phyloP scores from a whole-genome alignment of 257 asterid species.

The Nicotiana sylvestris region DNA sequence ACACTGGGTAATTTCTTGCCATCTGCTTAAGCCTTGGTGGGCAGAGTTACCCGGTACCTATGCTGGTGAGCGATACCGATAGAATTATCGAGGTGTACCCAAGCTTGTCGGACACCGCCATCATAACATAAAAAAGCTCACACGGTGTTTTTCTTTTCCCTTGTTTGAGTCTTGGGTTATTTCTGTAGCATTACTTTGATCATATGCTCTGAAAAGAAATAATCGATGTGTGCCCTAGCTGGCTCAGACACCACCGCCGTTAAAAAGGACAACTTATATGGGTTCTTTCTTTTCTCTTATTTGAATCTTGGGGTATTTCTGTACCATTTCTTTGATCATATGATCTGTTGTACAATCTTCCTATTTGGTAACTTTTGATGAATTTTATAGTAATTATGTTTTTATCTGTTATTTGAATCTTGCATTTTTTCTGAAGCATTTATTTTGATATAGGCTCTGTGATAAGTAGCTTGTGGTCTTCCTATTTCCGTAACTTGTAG shows the following conservation, averaged over 20 bases:
- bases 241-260: too few species aligned
- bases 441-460: neutral
- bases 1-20: too few species aligned
- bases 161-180: neutral
- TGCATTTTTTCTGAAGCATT: neutral
- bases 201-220: neutral
- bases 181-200: neutral
- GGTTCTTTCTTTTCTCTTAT: neutral
- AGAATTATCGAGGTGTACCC: too few species aligned
- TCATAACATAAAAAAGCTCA: neutral
- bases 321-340: neutral
- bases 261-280: neutral
- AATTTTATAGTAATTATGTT: neutral
- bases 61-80: too few species aligned
- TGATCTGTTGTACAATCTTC: neutral
- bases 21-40: too few species aligned
- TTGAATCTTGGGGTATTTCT: neutral
- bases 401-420: neutral
- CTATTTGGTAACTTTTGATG: neutral
- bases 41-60: too few species aligned
- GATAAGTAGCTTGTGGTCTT: neutral
- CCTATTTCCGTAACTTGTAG: neutral
- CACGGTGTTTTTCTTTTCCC: neutral
- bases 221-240: too few species aligned
- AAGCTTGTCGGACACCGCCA: too few species aligned